These are phyloP conservation scores for Fraxinus anomala DNA, from an alignment of 257 asterid species.

Conservation along the genomic window DNA sequence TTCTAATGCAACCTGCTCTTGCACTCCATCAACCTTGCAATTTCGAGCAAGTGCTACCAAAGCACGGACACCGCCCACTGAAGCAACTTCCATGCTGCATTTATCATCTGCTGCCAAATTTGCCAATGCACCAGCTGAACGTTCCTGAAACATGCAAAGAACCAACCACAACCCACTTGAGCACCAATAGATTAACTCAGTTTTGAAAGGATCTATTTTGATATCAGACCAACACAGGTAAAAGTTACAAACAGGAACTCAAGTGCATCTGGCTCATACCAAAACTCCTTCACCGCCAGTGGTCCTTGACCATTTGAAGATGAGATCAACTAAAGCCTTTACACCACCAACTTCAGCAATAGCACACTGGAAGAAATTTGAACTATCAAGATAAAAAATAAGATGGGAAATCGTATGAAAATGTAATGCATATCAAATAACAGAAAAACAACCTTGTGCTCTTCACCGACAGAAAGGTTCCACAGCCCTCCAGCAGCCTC, in stretches of 20 bases:
- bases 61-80: slow-evolving; percentile 73
- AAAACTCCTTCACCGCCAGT: slow-evolving; percentile 73
- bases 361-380: slow-evolving; percentile 52
- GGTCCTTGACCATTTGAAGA: slow-evolving; percentile 75
- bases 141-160: slow-evolving; percentile 59
- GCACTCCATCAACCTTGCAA: slow-evolving; percentile 84
- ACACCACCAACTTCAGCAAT: slow-evolving; percentile 65
- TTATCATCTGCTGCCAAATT: slow-evolving; percentile 94
- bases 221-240: neutral
- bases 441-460: slow-evolving; percentile 64
- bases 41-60: slow-evolving; percentile 69
- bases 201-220: neutral
- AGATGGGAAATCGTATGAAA: slow-evolving; percentile 11
- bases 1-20: slow-evolving; percentile 66
- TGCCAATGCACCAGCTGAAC: slow-evolving; percentile 91
- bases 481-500: slow-evolving; percentile 90
- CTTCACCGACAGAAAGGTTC: slow-evolving; percentile 90
- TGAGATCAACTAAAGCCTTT: slow-evolving; percentile 59
- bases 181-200: neutral
- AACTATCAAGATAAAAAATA: slow-evolving; percentile 2
- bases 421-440: slow-evolving; percentile 6
- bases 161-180: slow-evolving; percentile 11
- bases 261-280: slow-evolving; percentile 45
- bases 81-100: slow-evolving; percentile 81
- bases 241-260: neutral